Evolutionary conservation across 2,329 filamentous ascomycete genomes (phyloP), one percentile per base, ranked within the genome.

Genomic region (Colletotrichum tamarilloi): DNA sequence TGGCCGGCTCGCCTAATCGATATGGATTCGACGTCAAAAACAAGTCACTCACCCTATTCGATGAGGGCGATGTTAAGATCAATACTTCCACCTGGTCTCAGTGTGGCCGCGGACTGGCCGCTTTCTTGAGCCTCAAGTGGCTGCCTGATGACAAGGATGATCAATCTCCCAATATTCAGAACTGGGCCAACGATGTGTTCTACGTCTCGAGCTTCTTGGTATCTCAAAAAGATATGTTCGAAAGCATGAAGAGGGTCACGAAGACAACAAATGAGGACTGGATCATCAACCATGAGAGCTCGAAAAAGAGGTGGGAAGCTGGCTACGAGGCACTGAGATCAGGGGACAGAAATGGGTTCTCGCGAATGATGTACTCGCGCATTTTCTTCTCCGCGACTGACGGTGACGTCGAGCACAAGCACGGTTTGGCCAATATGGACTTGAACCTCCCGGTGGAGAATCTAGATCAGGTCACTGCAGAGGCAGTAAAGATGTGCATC

Each of bases 171-270:
- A 62, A 22, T n/a, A n/a, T 74, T 4, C 63, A 71, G n/a, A 83
- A 65, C 72, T 84, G 77, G 77, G 81, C 30, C 3, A 89, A 91
- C 79, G 84, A 85, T 62, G 75, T 77, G 0, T 77, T 92, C 1
- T 89, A 86, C 76, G 76, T 92, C 12, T 85, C 83, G 8, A 91
- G 88, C 73, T 93, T 92, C 81, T 79, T 82, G 12, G 76, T 91
- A 73, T 89, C 81, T 72, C 92, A 94, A 79, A 85, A 85, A 12
- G 91, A 94, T 11, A 93, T 94, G 84, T 85, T 94, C 67, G 87
- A 88, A 52, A 87, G 86, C n/a, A 80, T 92, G 14, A 85, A 91
- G 76, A 87, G 88, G 0, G 91, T 91, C 4, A 88, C 88, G 0
- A 87, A 87, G 0, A 90, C 87, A 0, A 87, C 82, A 1, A 88